A percentile compares a stretch with the other conserved stretches of the same genome.
Conservation (phyloP, 2,329 filamentous ascomycete species). For the Corniculantispora saksenae region DNA sequence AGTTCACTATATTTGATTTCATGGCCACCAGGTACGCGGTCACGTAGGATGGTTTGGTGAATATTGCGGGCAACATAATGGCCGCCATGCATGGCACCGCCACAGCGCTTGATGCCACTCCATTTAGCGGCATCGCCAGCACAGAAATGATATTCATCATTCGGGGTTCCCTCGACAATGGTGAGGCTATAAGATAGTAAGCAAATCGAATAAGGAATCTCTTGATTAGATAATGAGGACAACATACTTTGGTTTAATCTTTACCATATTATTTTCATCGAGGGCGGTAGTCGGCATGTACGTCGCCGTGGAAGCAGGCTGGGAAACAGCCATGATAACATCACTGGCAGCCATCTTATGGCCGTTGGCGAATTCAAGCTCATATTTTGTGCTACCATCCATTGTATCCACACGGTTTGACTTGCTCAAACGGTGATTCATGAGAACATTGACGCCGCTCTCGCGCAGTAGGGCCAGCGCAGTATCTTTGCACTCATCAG, state of each 20-base stretch:
- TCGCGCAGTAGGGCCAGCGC: slow-evolving; percentile 60
- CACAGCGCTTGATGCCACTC: slow-evolving; percentile 79
- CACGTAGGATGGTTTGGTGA: slow-evolving; percentile 59
- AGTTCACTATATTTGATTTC: slow-evolving; percentile 51
- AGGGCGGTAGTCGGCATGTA: slow-evolving; percentile 62
- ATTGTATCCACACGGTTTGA: slow-evolving; percentile 47
- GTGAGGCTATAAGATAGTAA: slow-evolving; percentile 51
- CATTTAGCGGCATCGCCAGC: slow-evolving; percentile 70
- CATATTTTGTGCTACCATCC: slow-evolving; percentile 43
- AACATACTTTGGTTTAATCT: slow-evolving; percentile 55
- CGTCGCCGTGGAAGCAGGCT: slow-evolving; percentile 59
- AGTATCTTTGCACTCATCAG: slow-evolving; percentile 67
- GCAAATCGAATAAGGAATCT: no score
- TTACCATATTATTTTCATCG: slow-evolving; percentile 66
- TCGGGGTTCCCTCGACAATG: slow-evolving; percentile 55
- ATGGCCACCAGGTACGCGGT: slow-evolving; percentile 33
- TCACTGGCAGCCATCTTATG: slow-evolving; percentile 60
- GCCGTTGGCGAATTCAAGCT: slow-evolving; percentile 62
- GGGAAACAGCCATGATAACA: slow-evolving; percentile 70
- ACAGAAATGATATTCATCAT: slow-evolving; percentile 64
- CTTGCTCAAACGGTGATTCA: slow-evolving; percentile 58
- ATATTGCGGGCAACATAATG: slow-evolving; percentile 67
- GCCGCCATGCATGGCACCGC: slow-evolving; percentile 74
- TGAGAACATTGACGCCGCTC: slow-evolving; percentile 64
- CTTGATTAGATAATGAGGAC: no score